These are phyloP conservation scores for Citrus sinensis DNA, from an alignment of 345 rosid genomes.

Conservation along the genomic window DNA sequence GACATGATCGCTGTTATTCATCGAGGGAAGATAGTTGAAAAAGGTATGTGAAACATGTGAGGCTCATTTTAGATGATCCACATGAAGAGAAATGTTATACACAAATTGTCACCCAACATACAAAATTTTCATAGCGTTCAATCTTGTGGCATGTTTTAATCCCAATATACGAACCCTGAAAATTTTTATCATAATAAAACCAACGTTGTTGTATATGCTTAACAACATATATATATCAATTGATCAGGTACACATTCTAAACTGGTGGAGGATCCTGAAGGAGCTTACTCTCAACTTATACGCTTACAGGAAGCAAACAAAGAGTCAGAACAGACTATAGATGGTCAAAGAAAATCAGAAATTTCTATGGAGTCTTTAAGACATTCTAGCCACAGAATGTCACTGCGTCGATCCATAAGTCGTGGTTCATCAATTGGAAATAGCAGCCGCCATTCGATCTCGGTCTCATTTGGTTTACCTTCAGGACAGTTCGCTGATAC, in stretches of 20 bases:
- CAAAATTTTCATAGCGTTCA: background rate
- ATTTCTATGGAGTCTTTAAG: constrained; percentile 28
- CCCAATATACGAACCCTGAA: background rate
- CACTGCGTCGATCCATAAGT: constrained; percentile 45
- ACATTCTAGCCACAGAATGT: constrained; percentile 38
- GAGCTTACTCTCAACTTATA: constrained; percentile 84
- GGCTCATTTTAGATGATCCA: background rate
- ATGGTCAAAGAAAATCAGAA: constrained; percentile 35
- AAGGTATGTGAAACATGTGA: constrained; percentile 39
- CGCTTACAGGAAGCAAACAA: constrained; percentile 64
- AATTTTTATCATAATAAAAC: background rate
- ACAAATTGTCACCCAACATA: background rate
- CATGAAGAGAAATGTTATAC: background rate
- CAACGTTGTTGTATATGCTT: background rate
- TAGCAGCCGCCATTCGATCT: constrained; percentile 57
- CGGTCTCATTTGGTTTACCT: constrained; percentile 54
- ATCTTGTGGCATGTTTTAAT: background rate
- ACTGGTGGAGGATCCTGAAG: constrained; percentile 62
- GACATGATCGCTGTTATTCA: constrained; percentile 78
- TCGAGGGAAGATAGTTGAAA: constrained; percentile 74
- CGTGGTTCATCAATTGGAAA: constrained; percentile 60
- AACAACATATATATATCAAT: background rate
- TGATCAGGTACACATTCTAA: constrained; percentile 64
- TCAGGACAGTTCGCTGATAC: constrained; percentile 37
- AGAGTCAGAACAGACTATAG: constrained; percentile 34